phyloP scores from a whole-genome alignment of 1,139 yeast species.

The Yarrowia galli region DNA sequence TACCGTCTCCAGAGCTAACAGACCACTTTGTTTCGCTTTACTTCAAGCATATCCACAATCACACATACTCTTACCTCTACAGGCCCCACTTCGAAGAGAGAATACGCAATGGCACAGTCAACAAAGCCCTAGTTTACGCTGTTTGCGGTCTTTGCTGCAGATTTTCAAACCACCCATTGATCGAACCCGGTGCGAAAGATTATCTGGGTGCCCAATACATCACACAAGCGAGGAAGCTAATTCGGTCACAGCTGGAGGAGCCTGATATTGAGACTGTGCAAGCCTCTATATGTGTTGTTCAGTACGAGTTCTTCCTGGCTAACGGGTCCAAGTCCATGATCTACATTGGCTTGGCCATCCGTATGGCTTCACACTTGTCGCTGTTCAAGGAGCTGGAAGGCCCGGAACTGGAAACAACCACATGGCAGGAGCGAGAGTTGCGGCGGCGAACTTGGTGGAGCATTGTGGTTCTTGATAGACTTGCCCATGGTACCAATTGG shows the following conservation, averaged over 20 bases:
- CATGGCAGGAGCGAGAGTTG: constrained; percentile 51
- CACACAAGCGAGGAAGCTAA: constrained; percentile 47
- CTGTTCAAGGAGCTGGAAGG: constrained; percentile 48
- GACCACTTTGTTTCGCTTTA: constrained; percentile 48
- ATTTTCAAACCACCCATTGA: constrained; percentile 50
- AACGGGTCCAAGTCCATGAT: constrained; percentile 52
- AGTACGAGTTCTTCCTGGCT: constrained; percentile 51
- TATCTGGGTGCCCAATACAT: constrained; percentile 49
- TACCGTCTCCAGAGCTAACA: constrained; percentile 44
- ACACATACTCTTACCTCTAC: constrained; percentile 52
- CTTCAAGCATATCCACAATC: constrained; percentile 51
- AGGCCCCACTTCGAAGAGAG: constrained; percentile 50
- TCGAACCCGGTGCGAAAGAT: constrained; percentile 41
- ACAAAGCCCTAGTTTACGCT: constrained; percentile 50
- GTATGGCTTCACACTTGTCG: constrained; percentile 51
- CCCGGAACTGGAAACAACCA: constrained; percentile 39
- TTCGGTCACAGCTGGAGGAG: constrained; percentile 49
- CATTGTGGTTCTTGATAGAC: constrained; percentile 50
- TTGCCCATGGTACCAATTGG: constrained; percentile 51
- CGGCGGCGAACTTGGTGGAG: constrained; percentile 53
- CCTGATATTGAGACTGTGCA: constrained; percentile 52
- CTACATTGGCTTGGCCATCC: constrained; percentile 51
- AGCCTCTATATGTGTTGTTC: constrained; percentile 50
- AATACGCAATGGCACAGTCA: constrained; percentile 47
- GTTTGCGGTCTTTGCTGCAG: constrained; percentile 52